These are phyloP conservation scores for Neofusicoccum laricinum DNA, from an alignment of 2,329 filamentous ascomycete genomes.

Conservation along the genomic window DNA sequence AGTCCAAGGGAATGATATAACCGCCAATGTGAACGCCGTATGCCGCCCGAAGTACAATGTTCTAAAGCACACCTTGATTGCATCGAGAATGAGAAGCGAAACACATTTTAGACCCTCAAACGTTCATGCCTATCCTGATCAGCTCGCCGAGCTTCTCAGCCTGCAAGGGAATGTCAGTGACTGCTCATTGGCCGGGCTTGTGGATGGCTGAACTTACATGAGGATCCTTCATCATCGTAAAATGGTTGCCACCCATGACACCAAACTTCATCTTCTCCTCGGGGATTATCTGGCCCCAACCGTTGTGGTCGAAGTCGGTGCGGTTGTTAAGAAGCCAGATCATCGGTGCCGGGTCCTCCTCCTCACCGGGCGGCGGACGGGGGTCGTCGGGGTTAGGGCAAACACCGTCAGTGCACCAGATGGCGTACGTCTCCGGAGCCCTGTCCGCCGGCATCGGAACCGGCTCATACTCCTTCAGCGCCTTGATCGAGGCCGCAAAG, in stretches of 20 bases:
- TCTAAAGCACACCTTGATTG: not conserved
- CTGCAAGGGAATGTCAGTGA: constrained; percentile 29
- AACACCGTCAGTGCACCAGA: constrained; percentile 74
- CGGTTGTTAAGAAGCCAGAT: constrained; percentile 71
- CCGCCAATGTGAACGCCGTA: not conserved
- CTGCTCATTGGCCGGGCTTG: not conserved
- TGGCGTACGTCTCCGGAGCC: constrained; percentile 60
- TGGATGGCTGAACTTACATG: constrained; percentile 36
- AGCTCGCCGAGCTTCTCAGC: constrained; percentile 41
- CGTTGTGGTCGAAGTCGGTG: constrained; percentile 67
- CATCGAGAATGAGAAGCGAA: not conserved
- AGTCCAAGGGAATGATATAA: not conserved
- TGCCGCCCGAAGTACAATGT: not conserved
- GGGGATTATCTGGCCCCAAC: constrained; percentile 66
- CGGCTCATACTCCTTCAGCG: constrained; percentile 67
- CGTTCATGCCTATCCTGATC: constrained; percentile 42
- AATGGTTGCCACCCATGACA: constrained; percentile 71
- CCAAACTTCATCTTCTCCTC: constrained; percentile 59
- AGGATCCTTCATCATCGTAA: constrained; percentile 70
- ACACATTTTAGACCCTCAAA: not conserved
- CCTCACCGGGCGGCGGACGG: constrained; percentile 60
- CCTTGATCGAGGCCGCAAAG: constrained; percentile 66
- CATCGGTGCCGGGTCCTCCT: constrained; percentile 53
- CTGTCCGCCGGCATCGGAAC: constrained; percentile 58
- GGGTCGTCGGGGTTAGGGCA: constrained; percentile 66